Conservation (phyloP, 2,329 filamentous ascomycete genomes). For the Thyridium curvatum region DNA sequence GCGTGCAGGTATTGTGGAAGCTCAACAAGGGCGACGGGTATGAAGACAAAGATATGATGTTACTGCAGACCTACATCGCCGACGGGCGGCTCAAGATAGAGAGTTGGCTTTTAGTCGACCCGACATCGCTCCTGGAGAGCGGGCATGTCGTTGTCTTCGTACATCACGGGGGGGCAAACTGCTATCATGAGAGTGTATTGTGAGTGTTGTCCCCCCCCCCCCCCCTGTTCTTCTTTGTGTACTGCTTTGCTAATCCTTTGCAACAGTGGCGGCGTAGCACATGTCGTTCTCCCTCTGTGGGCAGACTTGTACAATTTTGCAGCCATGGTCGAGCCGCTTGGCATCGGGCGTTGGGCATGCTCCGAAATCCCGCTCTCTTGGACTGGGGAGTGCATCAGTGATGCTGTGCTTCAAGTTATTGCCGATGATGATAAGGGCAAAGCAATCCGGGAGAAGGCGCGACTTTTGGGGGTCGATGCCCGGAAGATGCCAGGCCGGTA, state of each 20-base stretch:
- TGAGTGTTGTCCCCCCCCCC: constrained; percentile 14
- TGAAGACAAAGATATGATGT: constrained; percentile 6
- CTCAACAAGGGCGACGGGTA: constrained; percentile 10
- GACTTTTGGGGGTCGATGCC: constrained; percentile 7
- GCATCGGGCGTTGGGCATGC: constrained; percentile 33
- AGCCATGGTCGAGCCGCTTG: constrained; percentile 30
- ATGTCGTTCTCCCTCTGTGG: constrained; percentile 39
- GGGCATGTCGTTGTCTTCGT: constrained; percentile 26
- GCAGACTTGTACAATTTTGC: constrained; percentile 39
- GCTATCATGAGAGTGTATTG: constrained; percentile 36
- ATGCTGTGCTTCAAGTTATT: constrained; percentile 17
- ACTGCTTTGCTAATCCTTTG: too few relatives aligned
- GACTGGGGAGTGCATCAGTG: constrained; percentile 16
- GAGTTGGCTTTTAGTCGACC: constrained; percentile 23
- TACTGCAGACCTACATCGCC: constrained; percentile 10
- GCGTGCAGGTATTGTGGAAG: constrained; percentile 26
- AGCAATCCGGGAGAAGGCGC: constrained; percentile 11
- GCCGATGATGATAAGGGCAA: constrained; percentile 5
- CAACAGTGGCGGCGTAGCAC: constrained; percentile 33
- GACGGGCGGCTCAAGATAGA: constrained; percentile 14
- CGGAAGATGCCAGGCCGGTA: constrained; percentile 4
- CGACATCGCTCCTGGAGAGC: constrained; percentile 23
- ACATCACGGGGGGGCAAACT: constrained; percentile 33
- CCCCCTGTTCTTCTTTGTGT: neutral
- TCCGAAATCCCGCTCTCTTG: constrained; percentile 22